These are phyloP conservation scores for Metarhizium robertsii DNA, from an alignment of 2,329 filamentous ascomycete genomes.

Conservation along the genomic window DNA sequence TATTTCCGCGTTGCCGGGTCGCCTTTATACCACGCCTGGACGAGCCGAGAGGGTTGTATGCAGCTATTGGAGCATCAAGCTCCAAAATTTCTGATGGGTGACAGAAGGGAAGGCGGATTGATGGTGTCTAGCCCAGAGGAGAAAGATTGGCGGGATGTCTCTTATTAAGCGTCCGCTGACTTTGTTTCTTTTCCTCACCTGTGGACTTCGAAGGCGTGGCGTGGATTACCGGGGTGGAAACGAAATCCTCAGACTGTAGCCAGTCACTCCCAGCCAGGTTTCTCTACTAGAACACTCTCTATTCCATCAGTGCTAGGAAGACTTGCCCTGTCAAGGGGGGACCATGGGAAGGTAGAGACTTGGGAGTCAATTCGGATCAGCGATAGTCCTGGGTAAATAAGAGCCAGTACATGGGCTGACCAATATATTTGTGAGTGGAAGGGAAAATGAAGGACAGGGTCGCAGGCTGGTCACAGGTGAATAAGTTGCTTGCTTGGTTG, in stretches of 20 bases:
- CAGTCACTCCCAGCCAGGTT: neutral
- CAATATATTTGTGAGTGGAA: neutral
- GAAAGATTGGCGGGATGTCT: conserved; percentile 3
- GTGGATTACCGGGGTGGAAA: conserved; percentile 6
- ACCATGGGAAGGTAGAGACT: neutral
- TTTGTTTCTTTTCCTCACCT: conserved; percentile 6
- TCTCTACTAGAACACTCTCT: neutral
- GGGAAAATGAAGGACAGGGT: neutral
- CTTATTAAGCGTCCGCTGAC: conserved; percentile 3
- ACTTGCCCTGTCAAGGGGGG: neutral
- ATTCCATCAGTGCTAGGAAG: neutral
- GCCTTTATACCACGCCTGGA: neutral
- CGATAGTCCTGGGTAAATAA: neutral
- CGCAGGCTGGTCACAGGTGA: neutral
- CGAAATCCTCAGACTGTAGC: neutral
- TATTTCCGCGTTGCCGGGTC: neutral
- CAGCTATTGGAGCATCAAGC: neutral
- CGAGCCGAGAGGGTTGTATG: neutral
- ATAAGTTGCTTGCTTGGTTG: conserved; percentile 1
- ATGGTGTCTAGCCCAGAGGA: neutral
- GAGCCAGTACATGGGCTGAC: neutral
- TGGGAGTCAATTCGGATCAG: neutral
- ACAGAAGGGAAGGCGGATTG: neutral
- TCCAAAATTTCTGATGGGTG: neutral
- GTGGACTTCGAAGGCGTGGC: conserved; percentile 2